Base-by-base conservation (phyloP, 2,329 filamentous ascomycete species). In the Cercospora berteroae region DNA sequence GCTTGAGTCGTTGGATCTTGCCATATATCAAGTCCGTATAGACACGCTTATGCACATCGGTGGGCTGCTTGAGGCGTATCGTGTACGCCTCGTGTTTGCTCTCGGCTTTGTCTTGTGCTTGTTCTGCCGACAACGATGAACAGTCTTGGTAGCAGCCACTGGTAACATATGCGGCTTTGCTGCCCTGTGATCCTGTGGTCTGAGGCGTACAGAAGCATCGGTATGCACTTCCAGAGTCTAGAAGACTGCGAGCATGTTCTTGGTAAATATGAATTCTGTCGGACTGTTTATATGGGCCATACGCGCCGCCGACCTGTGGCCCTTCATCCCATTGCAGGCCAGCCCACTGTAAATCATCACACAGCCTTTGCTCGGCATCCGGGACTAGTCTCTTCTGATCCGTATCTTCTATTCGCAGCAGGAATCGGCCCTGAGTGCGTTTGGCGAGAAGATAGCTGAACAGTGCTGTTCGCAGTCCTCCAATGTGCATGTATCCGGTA, bases 281-380 rank as follows among this genome's bases (percentile, higher is more conserved):
- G 1, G 95, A 98, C 87, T 96, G 93, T 82, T 87, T 87, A 79
- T 97, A 99, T 0, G 95, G 93, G 1, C 93, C 93, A 75, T 90
- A 91, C 0, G 88, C 87, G 0, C 95, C 94, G 39, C 90, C 92
- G 44, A 92, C 85, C 74, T 91, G 87, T 4, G 95, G 95, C 3
- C 94, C 94, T 87, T 99, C 96, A 79, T 97, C 94, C 94, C 94
- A 99, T 63, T 90, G 82, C 33, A 99, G 81, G 0, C 94, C 93
- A 18, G 93, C 91, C 95, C 95, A 99, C 80, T 85, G 84, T 63
- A 99, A 80, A 77, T 98, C 94, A 67, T 90, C 82, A 71, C 90
- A 91, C 3, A 99, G 81, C 64, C 89, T 86, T 68, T 89, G 79
- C 77, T 97, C 93, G 1, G 95, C 93, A 76, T 90, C 93, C 0